Base-by-base conservation (phyloP, 805 yeast genomes). In the Sugiyamaella marilandica region DNA sequence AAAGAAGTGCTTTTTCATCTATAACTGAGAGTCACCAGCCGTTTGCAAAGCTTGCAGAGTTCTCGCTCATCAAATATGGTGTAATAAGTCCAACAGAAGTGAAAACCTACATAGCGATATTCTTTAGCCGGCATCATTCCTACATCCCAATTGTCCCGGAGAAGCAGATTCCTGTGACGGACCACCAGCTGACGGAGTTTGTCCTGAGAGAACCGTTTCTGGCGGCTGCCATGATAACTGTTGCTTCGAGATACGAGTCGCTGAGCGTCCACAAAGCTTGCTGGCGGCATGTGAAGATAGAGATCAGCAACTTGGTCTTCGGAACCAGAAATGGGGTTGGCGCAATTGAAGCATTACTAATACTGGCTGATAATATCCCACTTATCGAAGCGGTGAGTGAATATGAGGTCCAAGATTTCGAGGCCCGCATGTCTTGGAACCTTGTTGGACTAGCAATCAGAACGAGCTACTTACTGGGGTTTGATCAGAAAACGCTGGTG, bases 401-500 rank as follows among this genome's bases (percentile, higher is more conserved):
- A 13, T 35, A 44, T 11, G 56, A 55, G 3, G 35, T 48, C 32
- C 49, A 47, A n/a, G 37, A 49, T 18, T 36, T 49, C 36, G 62
- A 59, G 36, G 60, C 54, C 35, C 49, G 59, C n/a, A 26, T 59
- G 53, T 44, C 58, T 16, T 59, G 63, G 62, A 59, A 55, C 29
- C 48, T 59, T 9, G 56, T 59, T n/a, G 63, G 62, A 3, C 34
- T 59, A 19, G 63, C 63, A 5, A 49, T 59, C 29, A 45, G 62
- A 19, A 48, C 55, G 16, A 49, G 59, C 24, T 58, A 59, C 45
- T 52, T 54, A 24, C 47, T 59, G 21, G 62, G 62, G 11, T 48
- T 59, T 10, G 62, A 59, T 43, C 62, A 59, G 36, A 59, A 58
- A 52, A 58, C 62, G 2, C 51, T 59, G 13, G 32, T 59, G 39